Evolutionary conservation across 768 basidiomycete species (phyloP).

Genomic region (Serendipita sp.): DNA sequence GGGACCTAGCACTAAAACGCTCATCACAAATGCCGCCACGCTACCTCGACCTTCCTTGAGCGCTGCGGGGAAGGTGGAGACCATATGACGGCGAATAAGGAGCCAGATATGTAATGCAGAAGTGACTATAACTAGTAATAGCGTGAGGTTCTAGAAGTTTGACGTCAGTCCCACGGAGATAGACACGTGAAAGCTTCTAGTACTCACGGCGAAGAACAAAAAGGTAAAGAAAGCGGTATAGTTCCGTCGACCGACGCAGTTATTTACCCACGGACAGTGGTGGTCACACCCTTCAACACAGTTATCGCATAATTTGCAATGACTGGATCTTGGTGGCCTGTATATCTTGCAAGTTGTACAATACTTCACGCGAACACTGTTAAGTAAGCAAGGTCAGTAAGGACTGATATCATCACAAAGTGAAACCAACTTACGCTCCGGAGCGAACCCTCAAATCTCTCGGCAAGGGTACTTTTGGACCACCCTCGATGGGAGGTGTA

Average conservation of each 20-base stretch:
- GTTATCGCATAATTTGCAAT: slow-evolving; percentile 97
- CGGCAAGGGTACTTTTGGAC: slow-evolving; percentile 47
- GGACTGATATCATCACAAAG: background rate
- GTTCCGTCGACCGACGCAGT: slow-evolving; percentile 87
- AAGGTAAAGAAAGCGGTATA: slow-evolving; percentile 87
- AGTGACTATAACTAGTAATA: slow-evolving; percentile 63
- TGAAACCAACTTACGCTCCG: slow-evolving; percentile 41
- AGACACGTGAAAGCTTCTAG: background rate
- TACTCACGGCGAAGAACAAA: slow-evolving; percentile 56
- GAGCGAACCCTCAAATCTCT: slow-evolving; percentile 64
- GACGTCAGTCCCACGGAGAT: background rate
- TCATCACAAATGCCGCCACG: slow-evolving; percentile 60
- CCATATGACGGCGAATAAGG: slow-evolving; percentile 34
- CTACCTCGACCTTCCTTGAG: slow-evolving; percentile 46
- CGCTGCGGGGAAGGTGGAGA: slow-evolving; percentile 32
- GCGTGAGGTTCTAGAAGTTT: slow-evolving; percentile 41
- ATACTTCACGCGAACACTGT: slow-evolving; percentile 79
- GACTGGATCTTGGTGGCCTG: slow-evolving; percentile 83
- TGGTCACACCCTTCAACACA: slow-evolving; percentile 94
- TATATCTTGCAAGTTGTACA: slow-evolving; percentile 88
- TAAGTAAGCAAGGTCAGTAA: slow-evolving; percentile 4
- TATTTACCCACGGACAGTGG: slow-evolving; percentile 85
- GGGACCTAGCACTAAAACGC: slow-evolving; percentile 65
- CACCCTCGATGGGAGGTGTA: slow-evolving; percentile 45
- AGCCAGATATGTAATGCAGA: slow-evolving; percentile 68